A percentile compares a stretch with the other conserved stretches of the same genome.
phyloP scores from a whole-genome alignment of 2,329 filamentous ascomycete genomes.

The Exophiala oligosperma region DNA sequence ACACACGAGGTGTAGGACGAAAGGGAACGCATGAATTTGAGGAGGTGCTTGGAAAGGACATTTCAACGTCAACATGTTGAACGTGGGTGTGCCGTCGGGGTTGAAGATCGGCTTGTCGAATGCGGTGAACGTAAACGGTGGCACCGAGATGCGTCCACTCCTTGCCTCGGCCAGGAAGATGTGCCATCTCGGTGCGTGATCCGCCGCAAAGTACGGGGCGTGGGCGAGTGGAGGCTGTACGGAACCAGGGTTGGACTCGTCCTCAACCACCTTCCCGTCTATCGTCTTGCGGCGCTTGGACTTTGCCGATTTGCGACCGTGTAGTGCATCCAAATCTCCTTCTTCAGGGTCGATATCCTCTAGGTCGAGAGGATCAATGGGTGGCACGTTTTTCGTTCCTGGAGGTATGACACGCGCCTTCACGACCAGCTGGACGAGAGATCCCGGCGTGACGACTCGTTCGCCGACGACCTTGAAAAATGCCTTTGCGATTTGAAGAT shows the following conservation, averaged over 20 bases:
- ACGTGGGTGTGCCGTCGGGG: conserved; percentile 77
- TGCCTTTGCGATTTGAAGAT: conserved; percentile 80
- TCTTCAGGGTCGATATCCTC: conserved; percentile 91
- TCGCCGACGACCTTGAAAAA: conserved; percentile 99
- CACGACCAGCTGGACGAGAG: conserved; percentile 88
- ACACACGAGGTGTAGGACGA: conserved; percentile 89
- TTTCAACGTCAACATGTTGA: conserved; percentile 92
- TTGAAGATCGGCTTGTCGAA: conserved; percentile 90
- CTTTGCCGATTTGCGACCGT: conserved; percentile 66
- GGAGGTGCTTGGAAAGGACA: conserved; percentile 95
- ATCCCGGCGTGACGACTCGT: conserved; percentile 85
- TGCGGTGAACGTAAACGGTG: conserved; percentile 89
- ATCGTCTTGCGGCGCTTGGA: conserved; percentile 65
- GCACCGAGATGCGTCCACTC: conserved; percentile 93
- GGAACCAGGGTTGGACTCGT: conserved; percentile 58
- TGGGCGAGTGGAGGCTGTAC: conserved; percentile 79
- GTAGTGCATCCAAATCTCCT: conserved; percentile 82
- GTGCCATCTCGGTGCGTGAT: conserved; percentile 89
- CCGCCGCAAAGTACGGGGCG: conserved; percentile 85
- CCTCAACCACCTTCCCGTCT: conserved; percentile 53
- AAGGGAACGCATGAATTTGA: conserved; percentile 88
- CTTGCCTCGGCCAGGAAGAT: conserved; percentile 93
- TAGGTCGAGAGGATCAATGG: conserved; percentile 74
- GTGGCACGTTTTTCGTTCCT: conserved; percentile 69
- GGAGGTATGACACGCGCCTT: conserved; percentile 94